Evolutionary conservation across 768 basidiomycete genomes (phyloP).

Genomic region (Leccinellum rugosiceps): DNA sequence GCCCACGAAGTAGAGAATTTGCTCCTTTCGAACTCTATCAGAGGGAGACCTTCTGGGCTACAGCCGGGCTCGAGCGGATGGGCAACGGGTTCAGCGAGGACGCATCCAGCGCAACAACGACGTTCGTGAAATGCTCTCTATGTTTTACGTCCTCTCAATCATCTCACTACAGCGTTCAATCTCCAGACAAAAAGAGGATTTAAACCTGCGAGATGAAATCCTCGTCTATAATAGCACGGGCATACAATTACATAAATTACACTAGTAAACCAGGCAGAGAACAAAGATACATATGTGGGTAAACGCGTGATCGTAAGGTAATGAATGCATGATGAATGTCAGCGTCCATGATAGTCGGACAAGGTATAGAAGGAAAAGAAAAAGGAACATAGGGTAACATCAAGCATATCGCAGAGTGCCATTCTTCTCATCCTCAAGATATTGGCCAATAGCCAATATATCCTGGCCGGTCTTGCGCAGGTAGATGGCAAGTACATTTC

Average conservation of each 20-base stretch:
- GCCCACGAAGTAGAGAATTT: slow-evolving; percentile 71
- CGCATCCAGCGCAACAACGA: slow-evolving; percentile 25
- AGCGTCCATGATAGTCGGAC: slow-evolving; percentile 7
- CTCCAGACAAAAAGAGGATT: slow-evolving; percentile 44
- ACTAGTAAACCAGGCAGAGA: slow-evolving; percentile 9
- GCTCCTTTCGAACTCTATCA: slow-evolving; percentile 35
- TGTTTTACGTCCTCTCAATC: background rate
- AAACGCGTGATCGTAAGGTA: slow-evolving; percentile 9
- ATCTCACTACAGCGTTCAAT: slow-evolving; percentile 39
- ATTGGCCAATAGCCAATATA: slow-evolving; percentile 83
- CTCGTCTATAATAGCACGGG: background rate
- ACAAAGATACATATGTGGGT: slow-evolving; percentile 22
- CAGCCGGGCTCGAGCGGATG: slow-evolving; percentile 35
- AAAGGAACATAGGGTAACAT: slow-evolving; percentile 5
- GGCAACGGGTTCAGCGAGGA: slow-evolving; percentile 27
- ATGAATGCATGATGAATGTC: slow-evolving; percentile 10
- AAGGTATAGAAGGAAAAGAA: slow-evolving; percentile 2
- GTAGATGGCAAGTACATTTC: slow-evolving; percentile 64
- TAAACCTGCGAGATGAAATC: slow-evolving; percentile 38
- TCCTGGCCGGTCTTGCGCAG: slow-evolving; percentile 73
- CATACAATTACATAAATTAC: slow-evolving; percentile 15
- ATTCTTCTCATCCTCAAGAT: slow-evolving; percentile 80
- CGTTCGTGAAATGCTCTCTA: slow-evolving; percentile 16
- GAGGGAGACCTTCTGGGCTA: slow-evolving; percentile 18
- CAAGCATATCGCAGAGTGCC: slow-evolving; percentile 49